Percentiles rank a stretch among this genome's conserved stretches.
Conservation (phyloP, 108 stramenopile species). For the Pseudonitzschia multiseries region DNA sequence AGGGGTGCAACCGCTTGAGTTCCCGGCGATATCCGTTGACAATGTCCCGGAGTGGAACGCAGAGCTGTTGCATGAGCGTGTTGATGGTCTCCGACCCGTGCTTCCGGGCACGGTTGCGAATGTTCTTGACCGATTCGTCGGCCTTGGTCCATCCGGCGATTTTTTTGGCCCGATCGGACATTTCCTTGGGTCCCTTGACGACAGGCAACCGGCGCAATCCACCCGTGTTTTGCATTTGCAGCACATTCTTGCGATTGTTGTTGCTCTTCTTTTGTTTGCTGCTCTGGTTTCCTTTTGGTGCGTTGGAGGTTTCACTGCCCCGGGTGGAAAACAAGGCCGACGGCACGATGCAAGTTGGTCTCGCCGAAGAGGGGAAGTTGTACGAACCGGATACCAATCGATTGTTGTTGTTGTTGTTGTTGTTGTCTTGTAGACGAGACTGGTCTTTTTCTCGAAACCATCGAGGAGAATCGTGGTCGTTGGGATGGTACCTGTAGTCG, state of each 20-base stretch:
- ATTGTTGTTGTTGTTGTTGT: neutral
- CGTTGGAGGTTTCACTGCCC: neutral
- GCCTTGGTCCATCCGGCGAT: slow-evolving; percentile 39
- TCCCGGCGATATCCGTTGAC: slow-evolving; percentile 77
- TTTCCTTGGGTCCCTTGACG: slow-evolving; percentile 65
- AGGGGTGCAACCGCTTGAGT: slow-evolving; percentile 85
- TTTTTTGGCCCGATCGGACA: slow-evolving; percentile 63
- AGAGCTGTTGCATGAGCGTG: slow-evolving; percentile 72
- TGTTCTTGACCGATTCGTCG: slow-evolving; percentile 51
- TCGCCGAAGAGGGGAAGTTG: neutral
- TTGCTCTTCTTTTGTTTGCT: neutral
- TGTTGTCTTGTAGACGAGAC: neutral
- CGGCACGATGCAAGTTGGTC: neutral
- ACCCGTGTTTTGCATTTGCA: slow-evolving; percentile 52
- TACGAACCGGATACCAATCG: neutral
- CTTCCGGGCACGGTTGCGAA: slow-evolving; percentile 67
- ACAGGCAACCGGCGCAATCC: slow-evolving; percentile 76
- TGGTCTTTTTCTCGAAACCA: neutral
- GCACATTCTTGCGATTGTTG: neutral
- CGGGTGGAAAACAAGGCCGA: slow-evolving; percentile 9
- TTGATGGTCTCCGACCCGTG: slow-evolving; percentile 80
- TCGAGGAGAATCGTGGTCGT: neutral
- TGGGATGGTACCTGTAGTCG: neutral
- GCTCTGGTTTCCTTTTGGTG: neutral
- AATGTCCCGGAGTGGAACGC: slow-evolving; percentile 77